Evolutionary conservation across 2,329 filamentous ascomycete species (phyloP).

Genomic region (Fusarium sp.): DNA sequence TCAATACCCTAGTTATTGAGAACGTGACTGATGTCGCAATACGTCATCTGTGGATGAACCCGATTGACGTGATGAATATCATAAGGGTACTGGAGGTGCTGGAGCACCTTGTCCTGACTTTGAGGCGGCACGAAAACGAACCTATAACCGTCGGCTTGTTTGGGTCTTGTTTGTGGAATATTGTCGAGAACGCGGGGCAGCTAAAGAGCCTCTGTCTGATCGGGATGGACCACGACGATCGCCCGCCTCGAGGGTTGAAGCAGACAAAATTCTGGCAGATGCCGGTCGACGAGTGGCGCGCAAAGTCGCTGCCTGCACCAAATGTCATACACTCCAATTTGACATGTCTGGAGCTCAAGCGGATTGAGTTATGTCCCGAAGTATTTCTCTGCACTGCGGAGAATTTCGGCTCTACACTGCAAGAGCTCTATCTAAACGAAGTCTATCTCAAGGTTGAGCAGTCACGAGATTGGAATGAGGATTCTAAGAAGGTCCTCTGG

Average conservation of each 20-base stretch:
- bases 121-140: constrained; percentile 58
- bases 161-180: constrained; percentile 61
- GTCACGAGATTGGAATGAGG: constrained; percentile 49
- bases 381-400: constrained; percentile 51
- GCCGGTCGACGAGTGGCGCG: constrained; percentile 55
- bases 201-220: constrained; percentile 62
- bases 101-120: constrained; percentile 59
- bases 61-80: constrained; percentile 62
- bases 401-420: constrained; percentile 54
- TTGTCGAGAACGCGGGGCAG: constrained; percentile 58
- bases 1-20: constrained; percentile 62
- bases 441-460: constrained; percentile 59
- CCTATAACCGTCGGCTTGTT: constrained; percentile 53
- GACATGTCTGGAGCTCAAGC: constrained; percentile 58
- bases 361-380: constrained; percentile 54
- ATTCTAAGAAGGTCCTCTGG: constrained; percentile 56
- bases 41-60: constrained; percentile 63
- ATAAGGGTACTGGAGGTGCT: constrained; percentile 56
- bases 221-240: constrained; percentile 57
- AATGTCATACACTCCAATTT: constrained; percentile 53
- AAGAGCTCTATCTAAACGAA: constrained; percentile 60
- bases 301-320: constrained; percentile 53
- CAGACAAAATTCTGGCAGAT: constrained; percentile 54
- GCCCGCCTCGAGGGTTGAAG: constrained; percentile 52
- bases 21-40: constrained; percentile 62